phyloP scores from a whole-genome alignment of 2,329 filamentous ascomycete genomes.

The Clathrospora elynae region DNA sequence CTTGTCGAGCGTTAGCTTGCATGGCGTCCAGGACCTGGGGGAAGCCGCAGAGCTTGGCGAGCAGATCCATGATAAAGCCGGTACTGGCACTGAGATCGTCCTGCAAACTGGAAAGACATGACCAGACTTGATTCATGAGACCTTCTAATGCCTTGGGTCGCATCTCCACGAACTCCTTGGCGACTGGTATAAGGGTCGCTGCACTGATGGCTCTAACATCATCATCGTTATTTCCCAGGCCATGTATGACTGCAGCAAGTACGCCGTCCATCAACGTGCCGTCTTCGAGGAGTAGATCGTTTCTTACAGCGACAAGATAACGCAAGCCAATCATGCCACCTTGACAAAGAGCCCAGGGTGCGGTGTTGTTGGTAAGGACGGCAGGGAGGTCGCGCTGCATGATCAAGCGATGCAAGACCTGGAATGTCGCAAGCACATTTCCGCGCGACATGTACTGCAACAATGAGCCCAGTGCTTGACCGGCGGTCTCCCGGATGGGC shows the following conservation, averaged over 20 bases:
- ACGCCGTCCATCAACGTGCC: conserved; percentile 89
- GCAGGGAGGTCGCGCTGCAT: conserved; percentile 78
- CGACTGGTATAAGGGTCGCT: conserved; percentile 95
- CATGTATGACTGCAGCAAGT: conserved; percentile 90
- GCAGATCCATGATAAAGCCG: conserved; percentile 95
- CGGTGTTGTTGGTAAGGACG: conserved; percentile 56
- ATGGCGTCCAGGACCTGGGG: conserved; percentile 90
- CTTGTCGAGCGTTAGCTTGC: conserved; percentile 79
- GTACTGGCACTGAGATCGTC: conserved; percentile 97
- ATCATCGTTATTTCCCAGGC: conserved; percentile 86
- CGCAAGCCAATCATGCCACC: conserved; percentile 96
- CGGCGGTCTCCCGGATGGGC: conserved; percentile 92
- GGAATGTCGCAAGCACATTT: conserved; percentile 84
- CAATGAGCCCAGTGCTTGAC: conserved; percentile 88
- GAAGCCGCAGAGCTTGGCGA: conserved; percentile 94
- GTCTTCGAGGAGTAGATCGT: conserved; percentile 85
- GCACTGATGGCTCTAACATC: conserved; percentile 97
- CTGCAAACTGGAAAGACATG: conserved; percentile 93
- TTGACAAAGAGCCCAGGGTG: conserved; percentile 93
- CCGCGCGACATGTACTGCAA: conserved; percentile 79
- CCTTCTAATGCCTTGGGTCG: conserved; percentile 76
- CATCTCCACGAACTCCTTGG: conserved; percentile 88
- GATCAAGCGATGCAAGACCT: conserved; percentile 83
- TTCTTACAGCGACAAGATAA: conserved; percentile 93
- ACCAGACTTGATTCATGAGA: conserved; percentile 95